Evolutionary conservation across 164 flowering plant species (phyloP).

Genomic region (Sedum album): DNA sequence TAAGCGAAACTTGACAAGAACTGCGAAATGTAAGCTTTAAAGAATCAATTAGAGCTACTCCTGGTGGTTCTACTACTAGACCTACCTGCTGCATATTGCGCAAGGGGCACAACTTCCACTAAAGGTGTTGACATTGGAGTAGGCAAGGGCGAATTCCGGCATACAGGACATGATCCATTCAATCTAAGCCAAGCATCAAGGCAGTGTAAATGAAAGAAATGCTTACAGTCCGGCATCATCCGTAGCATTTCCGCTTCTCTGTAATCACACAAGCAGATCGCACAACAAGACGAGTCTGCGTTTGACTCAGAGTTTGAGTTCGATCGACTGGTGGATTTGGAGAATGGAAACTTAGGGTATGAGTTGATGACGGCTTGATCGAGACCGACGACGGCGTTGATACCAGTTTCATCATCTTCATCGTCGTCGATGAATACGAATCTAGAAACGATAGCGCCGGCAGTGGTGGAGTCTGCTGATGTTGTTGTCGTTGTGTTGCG

Average conservation of each 20-base stretch:
- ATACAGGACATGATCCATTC: slow-evolving; percentile 90
- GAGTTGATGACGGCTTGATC: slow-evolving; percentile 37
- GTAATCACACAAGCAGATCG: slow-evolving; percentile 85
- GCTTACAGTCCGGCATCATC: slow-evolving; percentile 94
- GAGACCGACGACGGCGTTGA: slow-evolving; percentile 22
- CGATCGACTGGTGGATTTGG: slow-evolving; percentile 7
- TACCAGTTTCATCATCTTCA: slow-evolving; percentile 2
- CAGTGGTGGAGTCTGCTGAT: neutral
- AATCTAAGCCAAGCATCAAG: slow-evolving; percentile 89
- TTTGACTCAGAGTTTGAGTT: slow-evolving; percentile 10
- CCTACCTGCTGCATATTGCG: slow-evolving; percentile 54
- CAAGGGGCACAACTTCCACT: slow-evolving; percentile 83
- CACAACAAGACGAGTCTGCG: slow-evolving; percentile 25
- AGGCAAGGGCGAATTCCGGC: slow-evolving; percentile 92
- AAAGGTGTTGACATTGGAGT: slow-evolving; percentile 90
- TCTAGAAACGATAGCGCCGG: slow-evolving; percentile 30
- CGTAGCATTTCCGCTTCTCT: slow-evolving; percentile 82
- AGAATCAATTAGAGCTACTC: neutral
- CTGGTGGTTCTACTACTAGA: slow-evolving; percentile 14
- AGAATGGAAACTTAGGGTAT: slow-evolving; percentile 39
- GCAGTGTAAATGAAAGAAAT: slow-evolving; percentile 67
- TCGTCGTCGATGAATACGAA: slow-evolving; percentile 40
- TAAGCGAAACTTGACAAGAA: neutral
- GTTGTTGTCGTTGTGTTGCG: neutral
- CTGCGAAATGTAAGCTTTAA: neutral